Percentiles rank a stretch among this genome's conserved stretches.
These are phyloP conservation scores for Aciculosporium take DNA, from an alignment of 2,329 filamentous ascomycete species.

Conservation along the genomic window DNA sequence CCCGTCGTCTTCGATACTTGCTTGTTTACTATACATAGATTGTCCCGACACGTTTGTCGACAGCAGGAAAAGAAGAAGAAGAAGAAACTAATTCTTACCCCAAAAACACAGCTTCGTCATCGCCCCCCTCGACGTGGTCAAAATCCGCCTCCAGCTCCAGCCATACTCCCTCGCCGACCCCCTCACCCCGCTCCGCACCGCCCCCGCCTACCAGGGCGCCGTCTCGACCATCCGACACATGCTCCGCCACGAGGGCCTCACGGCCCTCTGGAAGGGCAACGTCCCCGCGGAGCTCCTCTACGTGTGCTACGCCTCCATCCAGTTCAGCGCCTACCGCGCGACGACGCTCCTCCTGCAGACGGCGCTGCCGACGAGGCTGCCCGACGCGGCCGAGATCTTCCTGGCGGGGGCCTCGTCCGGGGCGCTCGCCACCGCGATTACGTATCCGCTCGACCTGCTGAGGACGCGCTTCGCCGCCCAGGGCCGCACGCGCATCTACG, in stretches of 20 bases:
- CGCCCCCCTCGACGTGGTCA: constrained; percentile 90
- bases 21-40: too few relatives aligned
- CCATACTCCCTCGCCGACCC: constrained; percentile 71
- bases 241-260: constrained; percentile 64
- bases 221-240: constrained; percentile 64
- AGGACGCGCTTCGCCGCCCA: constrained; percentile 95
- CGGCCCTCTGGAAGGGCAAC: constrained; percentile 93
- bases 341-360: constrained; percentile 53
- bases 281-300: constrained; percentile 91
- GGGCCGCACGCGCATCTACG: constrained; percentile 66
- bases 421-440: constrained; percentile 63
- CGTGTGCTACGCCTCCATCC: constrained; percentile 73
- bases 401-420: constrained; percentile 72
- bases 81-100: too few relatives aligned
- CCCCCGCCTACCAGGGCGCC: constrained; percentile 57
- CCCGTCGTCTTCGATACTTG: too few relatives aligned
- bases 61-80: neutral
- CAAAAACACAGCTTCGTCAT: constrained; percentile 58
- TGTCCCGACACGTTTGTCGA: too few relatives aligned
- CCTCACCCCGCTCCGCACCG: constrained; percentile 38
- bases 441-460: constrained; percentile 86
- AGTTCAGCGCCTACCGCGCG: constrained; percentile 80
- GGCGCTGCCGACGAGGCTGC: constrained; percentile 32
- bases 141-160: constrained; percentile 93
- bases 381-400: constrained; percentile 62